Evolutionary conservation across 2,329 filamentous ascomycete species (phyloP).

Genomic region (Escovopsis weberi): DNA sequence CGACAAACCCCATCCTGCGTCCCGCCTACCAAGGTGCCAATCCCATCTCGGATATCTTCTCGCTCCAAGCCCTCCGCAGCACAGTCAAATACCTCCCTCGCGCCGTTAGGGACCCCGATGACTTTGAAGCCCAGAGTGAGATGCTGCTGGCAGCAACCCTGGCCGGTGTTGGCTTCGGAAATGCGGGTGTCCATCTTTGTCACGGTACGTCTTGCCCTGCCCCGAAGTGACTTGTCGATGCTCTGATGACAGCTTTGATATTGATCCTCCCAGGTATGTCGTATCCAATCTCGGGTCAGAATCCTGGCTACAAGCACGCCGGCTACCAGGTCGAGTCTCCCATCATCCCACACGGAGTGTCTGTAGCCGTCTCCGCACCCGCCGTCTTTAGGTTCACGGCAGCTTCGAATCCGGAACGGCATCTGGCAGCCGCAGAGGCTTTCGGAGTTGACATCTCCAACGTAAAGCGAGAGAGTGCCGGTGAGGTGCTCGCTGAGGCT

Average conservation of each 20-base stretch:
- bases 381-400: slow-evolving; percentile 91
- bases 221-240: no score
- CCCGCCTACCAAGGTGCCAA: slow-evolving; percentile 96
- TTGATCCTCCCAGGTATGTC: slow-evolving; percentile 58
- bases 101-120: slow-evolving; percentile 74
- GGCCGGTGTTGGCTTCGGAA: slow-evolving; percentile 92
- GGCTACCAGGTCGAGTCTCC: slow-evolving; percentile 68
- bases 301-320: slow-evolving; percentile 71
- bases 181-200: slow-evolving; percentile 80
- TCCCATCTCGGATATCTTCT: slow-evolving; percentile 96
- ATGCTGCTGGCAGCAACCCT: slow-evolving; percentile 93
- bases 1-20: slow-evolving; percentile 74
- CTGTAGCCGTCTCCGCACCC: slow-evolving; percentile 83
- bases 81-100: slow-evolving; percentile 89
- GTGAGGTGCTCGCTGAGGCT: slow-evolving; percentile 75
- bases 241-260: neutral
- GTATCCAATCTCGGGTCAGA: slow-evolving; percentile 92
- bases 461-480: slow-evolving; percentile 79
- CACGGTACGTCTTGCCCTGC: slow-evolving; percentile 30
- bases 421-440: slow-evolving; percentile 74
- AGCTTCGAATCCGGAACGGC: slow-evolving; percentile 80
- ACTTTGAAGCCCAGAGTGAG: slow-evolving; percentile 81
- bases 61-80: slow-evolving; percentile 63
- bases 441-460: slow-evolving; percentile 84
- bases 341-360: slow-evolving; percentile 92